Evolutionary conservation across 192 early-diverging fungal genomes (phyloP).

Genomic region (Chytriomyces confervae): DNA sequence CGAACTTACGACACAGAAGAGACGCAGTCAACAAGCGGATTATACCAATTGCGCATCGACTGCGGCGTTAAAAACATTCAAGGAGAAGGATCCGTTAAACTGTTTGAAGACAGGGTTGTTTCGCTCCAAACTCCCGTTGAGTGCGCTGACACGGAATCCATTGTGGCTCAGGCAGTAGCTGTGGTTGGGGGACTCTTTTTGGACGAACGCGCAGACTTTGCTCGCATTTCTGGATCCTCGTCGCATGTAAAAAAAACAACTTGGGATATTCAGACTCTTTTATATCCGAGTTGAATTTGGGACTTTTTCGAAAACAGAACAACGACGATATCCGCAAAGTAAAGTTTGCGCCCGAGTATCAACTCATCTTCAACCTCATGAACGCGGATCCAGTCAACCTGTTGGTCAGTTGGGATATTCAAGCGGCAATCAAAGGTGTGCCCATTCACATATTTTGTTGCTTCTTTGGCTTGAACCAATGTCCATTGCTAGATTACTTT

Average conservation of each 20-base stretch:
- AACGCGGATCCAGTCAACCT: conserved; percentile 79
- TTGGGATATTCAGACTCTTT: background rate
- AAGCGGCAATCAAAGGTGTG: conserved; percentile 67
- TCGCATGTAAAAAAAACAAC: background rate
- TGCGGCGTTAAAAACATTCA: conserved; percentile 15
- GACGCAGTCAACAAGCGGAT: conserved; percentile 39
- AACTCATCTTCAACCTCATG: conserved; percentile 85
- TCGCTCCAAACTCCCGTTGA: background rate
- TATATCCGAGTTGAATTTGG: background rate
- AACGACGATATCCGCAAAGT: conserved; percentile 68
- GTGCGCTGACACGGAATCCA: conserved; percentile 10
- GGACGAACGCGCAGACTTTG: conserved; percentile 34
- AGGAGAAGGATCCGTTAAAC: conserved; percentile 8
- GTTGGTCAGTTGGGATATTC: conserved; percentile 82
- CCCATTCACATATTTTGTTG: conserved; percentile 26
- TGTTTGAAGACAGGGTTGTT: conserved; percentile 15
- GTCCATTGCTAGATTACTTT: conserved; percentile 2
- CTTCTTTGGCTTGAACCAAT: background rate
- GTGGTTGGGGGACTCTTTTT: conserved; percentile 46
- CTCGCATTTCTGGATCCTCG: too few relatives aligned
- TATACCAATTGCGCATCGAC: conserved; percentile 20
- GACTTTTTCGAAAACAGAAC: background rate
- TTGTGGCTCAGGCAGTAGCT: background rate
- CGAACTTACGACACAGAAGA: too few relatives aligned
- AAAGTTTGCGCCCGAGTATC: conserved; percentile 85